Evolutionary conservation across 2,329 filamentous ascomycete species (phyloP).

Genomic region (Arthrobotrys sinensis): DNA sequence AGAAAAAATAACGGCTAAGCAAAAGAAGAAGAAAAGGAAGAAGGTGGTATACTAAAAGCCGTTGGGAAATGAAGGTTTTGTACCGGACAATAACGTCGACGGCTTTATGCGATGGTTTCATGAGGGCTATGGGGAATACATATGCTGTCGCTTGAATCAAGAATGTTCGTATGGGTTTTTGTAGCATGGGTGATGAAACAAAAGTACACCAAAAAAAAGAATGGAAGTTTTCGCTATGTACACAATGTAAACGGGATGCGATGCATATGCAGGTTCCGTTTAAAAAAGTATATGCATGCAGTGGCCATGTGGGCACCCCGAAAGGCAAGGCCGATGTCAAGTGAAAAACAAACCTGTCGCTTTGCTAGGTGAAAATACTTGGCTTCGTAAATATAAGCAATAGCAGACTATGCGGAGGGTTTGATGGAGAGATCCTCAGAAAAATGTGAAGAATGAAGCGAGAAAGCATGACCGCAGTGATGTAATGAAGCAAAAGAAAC

Average conservation of each 20-base stretch:
- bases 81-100: slow-evolving; percentile 32
- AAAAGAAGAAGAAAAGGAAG: background rate
- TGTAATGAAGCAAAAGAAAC: slow-evolving; percentile 43
- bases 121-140: slow-evolving; percentile 26
- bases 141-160: slow-evolving; percentile 23
- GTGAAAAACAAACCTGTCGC: slow-evolving; percentile 34
- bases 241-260: slow-evolving; percentile 35
- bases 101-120: slow-evolving; percentile 29
- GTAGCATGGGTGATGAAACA: slow-evolving; percentile 12
- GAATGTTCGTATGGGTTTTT: slow-evolving; percentile 17
- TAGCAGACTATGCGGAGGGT: slow-evolving; percentile 39
- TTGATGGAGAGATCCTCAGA: slow-evolving; percentile 15
- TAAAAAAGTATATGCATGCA: slow-evolving; percentile 23
- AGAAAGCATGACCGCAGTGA: slow-evolving; percentile 23
- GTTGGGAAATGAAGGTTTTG: slow-evolving; percentile 32
- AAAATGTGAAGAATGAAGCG: slow-evolving; percentile 41
- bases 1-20: slow-evolving; percentile 7
- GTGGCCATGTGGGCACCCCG: slow-evolving; percentile 8
- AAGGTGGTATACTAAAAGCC: slow-evolving; percentile 9
- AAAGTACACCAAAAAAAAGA: slow-evolving; percentile 40
- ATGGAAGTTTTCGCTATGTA: slow-evolving; percentile 55
- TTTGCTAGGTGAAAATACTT: slow-evolving; percentile 34
- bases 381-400: slow-evolving; percentile 23
- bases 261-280: slow-evolving; percentile 39
- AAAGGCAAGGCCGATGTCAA: background rate